Evolutionary conservation across 2,329 filamentous ascomycete genomes (phyloP), one percentile per base, ranked within the genome.

Genomic region (Lachnellula willkommii): DNA sequence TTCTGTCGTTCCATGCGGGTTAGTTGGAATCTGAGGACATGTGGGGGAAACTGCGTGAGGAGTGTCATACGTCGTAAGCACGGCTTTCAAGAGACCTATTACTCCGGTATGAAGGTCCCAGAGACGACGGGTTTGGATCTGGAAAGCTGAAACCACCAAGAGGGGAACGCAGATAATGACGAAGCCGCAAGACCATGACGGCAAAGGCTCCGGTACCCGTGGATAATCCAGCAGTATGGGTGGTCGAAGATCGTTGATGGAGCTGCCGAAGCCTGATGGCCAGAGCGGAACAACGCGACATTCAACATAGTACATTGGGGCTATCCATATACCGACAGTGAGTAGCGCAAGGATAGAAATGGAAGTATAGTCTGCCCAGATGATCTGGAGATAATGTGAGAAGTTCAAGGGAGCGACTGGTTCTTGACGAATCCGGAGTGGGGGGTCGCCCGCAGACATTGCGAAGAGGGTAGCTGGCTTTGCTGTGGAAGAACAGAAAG

Each of bases 181-280:
- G 28, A 89, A 68, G 1, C 85, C 86, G 17, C 85, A 84, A 1
- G 80, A 75, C 80, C 80, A 87, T 62, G 87, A 87, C 22, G 86
- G 85, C 4, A 89, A 9, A 5, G 60, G 58, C 9, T 60, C 58
- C 22, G 55, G 55, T 35, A 47, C 50, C 43, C 39, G 54, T 2
- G 61, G 63, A 49, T 62, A 63, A 26, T 53, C 54, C 20, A 60
- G 46, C 12, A 56, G 59, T 6, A 37, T 26, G n/a, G 60, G 62
- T 1, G 53, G 50, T 42, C 45, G 49, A 24, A 57, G 50, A 5
- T 49, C 22, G 32, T 54, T 24, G 15, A 43, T 32, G 28, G 48
- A 53, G 39, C 24, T 22, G 7, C 32, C 20, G 4, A 17, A 32
- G 28, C 14, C 47, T 11, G 45, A 47, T n/a, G 43, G 52, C 36